These are phyloP conservation scores for Coemansia interrupta DNA, from an alignment of 192 early-diverging fungal species.

Conservation along the genomic window DNA sequence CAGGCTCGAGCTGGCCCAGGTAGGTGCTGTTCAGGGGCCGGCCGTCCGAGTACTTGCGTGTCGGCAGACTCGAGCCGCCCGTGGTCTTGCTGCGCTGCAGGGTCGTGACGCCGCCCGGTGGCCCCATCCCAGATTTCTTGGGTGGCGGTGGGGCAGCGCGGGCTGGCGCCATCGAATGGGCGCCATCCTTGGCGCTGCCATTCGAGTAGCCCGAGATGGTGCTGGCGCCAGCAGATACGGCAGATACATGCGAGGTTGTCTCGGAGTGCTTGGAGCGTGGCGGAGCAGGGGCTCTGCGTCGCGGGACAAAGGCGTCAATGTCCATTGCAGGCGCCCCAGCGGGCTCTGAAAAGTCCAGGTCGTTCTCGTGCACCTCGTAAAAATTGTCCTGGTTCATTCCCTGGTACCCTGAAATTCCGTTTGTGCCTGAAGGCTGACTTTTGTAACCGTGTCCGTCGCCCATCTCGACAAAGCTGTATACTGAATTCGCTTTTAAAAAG, in stretches of 20 bases:
- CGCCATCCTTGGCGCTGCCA: slow-evolving; percentile 14
- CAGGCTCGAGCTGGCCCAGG: slow-evolving; percentile 51
- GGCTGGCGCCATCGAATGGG: slow-evolving; percentile 24
- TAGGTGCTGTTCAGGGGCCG: slow-evolving; percentile 52
- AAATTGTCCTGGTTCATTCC: slow-evolving; percentile 19
- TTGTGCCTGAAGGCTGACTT: slow-evolving; percentile 15
- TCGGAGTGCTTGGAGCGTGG: slow-evolving; percentile 33
- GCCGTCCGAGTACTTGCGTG: slow-evolving; percentile 51
- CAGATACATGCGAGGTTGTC: slow-evolving; percentile 15
- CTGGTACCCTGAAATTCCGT: slow-evolving; percentile 23
- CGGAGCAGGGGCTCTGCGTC: slow-evolving; percentile 51
- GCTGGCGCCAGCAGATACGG: slow-evolving; percentile 18
- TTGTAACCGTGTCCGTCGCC: slow-evolving; percentile 40
- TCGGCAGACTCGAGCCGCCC: slow-evolving; percentile 28
- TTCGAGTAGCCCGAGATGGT: slow-evolving; percentile 25
- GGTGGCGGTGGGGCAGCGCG: slow-evolving; percentile 49
- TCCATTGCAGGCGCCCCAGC: slow-evolving; percentile 16
- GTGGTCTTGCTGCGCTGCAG: slow-evolving; percentile 54
- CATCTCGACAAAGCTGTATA: slow-evolving; percentile 24
- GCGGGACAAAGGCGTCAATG: slow-evolving; percentile 48
- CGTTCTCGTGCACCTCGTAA: slow-evolving; percentile 34
- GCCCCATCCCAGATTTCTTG: slow-evolving; percentile 45
- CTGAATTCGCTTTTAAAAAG: not conserved
- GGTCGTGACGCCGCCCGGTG: slow-evolving; percentile 15
- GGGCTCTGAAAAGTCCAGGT: slow-evolving; percentile 27